Base-by-base conservation (phyloP, 2,329 filamentous ascomycete species). In the Escovopsis sp. region DNA sequence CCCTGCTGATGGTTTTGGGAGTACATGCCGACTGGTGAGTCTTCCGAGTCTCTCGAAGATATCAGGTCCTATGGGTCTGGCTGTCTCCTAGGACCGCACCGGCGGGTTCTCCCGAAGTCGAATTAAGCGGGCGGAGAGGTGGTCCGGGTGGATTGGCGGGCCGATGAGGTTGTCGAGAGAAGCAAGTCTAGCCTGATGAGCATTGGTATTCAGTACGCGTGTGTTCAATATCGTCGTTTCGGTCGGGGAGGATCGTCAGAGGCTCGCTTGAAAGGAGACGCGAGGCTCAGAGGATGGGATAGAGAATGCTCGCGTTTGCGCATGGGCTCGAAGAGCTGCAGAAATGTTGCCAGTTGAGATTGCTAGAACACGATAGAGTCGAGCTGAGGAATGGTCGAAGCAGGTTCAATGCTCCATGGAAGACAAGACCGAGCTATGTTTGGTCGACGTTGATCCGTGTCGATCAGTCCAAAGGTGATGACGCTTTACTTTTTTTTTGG, bases 1-100 rank as follows among this genome's bases (percentile, higher is more conserved):
- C 77, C 77, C 65, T 80, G 78, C 59, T 83, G 78, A 59, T 74
- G 78, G 58, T 70, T 71, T 61, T 84, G 79, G 57, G 76, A 77
- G 69, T 81, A 87, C 82, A 87, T 87, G 60, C 71, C 70, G 61
- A 50, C 42, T 51, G 42, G 44, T 44, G 48, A 43, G 42, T 44
- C 46, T 39, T 38, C 28, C 42, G 44, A 43, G 43, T 45, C 38
- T 43, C 41, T 46, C 6, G 23, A 23, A 6, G 40, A 46, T 46
- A 37, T 45, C 51, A 39, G 47, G 41, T 47, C 42, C 8, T 32
- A 3, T 3, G 4, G 43, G 46, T 47, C 42, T 36, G 37, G 42
- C 34, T 45, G 36, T 34, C 38, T 43, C 34, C 33, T 36, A 39
- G 46, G 43, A 45, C 48, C 49, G 54, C 53, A 53, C 52, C 55